Percentiles rank a stretch among this genome's conserved stretches.
Evolutionary conservation across 2,329 filamentous ascomycete genomes (phyloP).

Genomic region (Ophiocordyceps robertsii): DNA sequence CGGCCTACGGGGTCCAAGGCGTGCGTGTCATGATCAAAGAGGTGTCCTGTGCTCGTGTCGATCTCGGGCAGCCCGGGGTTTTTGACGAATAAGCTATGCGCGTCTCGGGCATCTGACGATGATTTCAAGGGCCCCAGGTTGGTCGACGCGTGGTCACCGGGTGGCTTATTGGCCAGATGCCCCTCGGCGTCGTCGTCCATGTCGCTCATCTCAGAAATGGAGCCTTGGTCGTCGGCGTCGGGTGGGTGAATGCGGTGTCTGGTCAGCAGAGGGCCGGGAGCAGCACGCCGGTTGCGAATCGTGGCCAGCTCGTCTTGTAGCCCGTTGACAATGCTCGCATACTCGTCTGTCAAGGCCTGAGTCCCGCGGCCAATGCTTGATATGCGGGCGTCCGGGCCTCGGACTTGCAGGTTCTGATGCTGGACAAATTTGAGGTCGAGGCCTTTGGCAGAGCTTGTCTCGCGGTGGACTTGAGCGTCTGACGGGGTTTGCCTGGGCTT

Average conservation of each 20-base stretch:
- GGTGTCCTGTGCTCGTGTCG: background rate
- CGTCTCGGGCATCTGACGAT: constrained; percentile 6
- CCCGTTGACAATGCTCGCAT: constrained; percentile 26
- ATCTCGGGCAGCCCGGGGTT: background rate
- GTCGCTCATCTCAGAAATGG: constrained; percentile 37
- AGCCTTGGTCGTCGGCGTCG: constrained; percentile 1
- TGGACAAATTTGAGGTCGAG: constrained; percentile 40
- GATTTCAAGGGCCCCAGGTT: background rate
- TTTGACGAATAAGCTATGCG: background rate
- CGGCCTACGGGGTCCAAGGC: background rate
- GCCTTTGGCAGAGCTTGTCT: constrained; percentile 17
- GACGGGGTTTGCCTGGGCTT: constrained; percentile 7
- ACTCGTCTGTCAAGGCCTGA: constrained; percentile 23
- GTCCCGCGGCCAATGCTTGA: constrained; percentile 10
- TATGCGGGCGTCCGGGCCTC: constrained; percentile 14
- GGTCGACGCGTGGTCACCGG: background rate
- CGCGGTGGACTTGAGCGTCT: constrained; percentile 9
- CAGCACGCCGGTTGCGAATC: constrained; percentile 9
- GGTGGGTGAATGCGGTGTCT: background rate
- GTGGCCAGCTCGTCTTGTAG: constrained; percentile 27
- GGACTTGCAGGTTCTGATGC: constrained; percentile 34
- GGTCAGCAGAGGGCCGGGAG: constrained; percentile 8
- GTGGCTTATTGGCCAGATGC: constrained; percentile 6
- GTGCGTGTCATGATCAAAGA: background rate
- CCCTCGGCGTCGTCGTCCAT: constrained; percentile 30